A percentile compares a stretch with the other conserved stretches of the same genome.
Conservation (phyloP, 495 filamentous ascomycete genomes). For the Tuber indicum region DNA sequence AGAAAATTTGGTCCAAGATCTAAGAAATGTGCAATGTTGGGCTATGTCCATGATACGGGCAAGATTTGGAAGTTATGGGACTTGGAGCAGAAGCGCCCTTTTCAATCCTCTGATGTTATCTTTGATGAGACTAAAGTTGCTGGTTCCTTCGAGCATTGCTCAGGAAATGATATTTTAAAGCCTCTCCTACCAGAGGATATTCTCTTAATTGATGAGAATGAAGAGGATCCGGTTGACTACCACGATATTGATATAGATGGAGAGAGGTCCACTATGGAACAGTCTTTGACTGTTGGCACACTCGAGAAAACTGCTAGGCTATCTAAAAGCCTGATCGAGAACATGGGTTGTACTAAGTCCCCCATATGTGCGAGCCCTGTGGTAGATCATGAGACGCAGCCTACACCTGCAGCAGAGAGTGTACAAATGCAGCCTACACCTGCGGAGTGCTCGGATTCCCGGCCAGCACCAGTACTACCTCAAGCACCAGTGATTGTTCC, state of each 20-base stretch:
- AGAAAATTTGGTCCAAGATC: no score
- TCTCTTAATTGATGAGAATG: neutral
- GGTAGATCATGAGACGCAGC: neutral
- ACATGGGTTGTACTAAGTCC: neutral
- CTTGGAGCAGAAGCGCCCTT: no score
- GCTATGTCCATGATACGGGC: no score
- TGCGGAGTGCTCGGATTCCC: neutral
- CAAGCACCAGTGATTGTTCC: neutral
- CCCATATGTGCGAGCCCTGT: neutral
- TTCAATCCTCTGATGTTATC: no score
- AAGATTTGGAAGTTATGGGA: no score
- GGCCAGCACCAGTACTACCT: neutral
- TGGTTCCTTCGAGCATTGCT: no score
- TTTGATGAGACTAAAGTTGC: no score
- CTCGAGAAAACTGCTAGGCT: neutral
- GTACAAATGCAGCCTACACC: neutral
- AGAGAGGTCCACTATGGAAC: neutral
- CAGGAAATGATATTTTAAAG: no score
- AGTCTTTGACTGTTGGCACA: neutral
- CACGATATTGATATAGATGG: neutral
- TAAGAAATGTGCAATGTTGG: no score
- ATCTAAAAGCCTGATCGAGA: neutral
- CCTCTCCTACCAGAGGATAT: neutral
- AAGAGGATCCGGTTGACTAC: neutral
- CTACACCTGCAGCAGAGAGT: neutral